Percentiles rank a stretch among this genome's conserved stretches.
phyloP scores from a whole-genome alignment of 1,284 basidiomycete species.

The Sparassis latifolia region DNA sequence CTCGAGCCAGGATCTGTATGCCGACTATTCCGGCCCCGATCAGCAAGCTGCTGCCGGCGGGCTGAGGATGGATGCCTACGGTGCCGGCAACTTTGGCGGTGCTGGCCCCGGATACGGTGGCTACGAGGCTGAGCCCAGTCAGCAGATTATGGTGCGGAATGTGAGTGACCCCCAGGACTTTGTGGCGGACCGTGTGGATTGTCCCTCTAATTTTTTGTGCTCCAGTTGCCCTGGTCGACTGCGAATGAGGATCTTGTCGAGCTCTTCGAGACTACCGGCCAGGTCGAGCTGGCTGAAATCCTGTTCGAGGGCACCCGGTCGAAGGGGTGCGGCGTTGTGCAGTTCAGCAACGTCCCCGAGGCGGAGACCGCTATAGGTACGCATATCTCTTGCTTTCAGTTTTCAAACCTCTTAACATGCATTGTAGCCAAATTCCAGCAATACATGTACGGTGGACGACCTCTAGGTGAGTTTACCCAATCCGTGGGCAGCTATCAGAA shows the following conservation, averaged over 20 bases:
- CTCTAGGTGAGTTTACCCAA: slow-evolving; percentile 53
- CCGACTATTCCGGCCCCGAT: slow-evolving; percentile 76
- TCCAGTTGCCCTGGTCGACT: slow-evolving; percentile 93
- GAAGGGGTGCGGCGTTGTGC: slow-evolving; percentile 92
- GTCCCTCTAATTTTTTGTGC: background rate
- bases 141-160: slow-evolving; percentile 97
- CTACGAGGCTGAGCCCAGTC: slow-evolving; percentile 72
- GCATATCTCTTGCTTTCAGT: slow-evolving; percentile 16
- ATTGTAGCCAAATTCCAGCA: slow-evolving; percentile 79
- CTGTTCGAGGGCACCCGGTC: slow-evolving; percentile 86
- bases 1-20: slow-evolving; percentile 73
- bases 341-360: slow-evolving; percentile 84
- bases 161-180: slow-evolving; percentile 44
- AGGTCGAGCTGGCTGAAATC: slow-evolving; percentile 91
- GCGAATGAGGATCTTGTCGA: slow-evolving; percentile 99
- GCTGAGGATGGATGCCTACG: slow-evolving; percentile 43
- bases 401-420: background rate
- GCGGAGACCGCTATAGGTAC: slow-evolving; percentile 89
- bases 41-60: slow-evolving; percentile 40
- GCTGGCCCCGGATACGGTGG: slow-evolving; percentile 8
- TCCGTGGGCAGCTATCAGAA: no score
- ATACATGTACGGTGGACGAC: slow-evolving; percentile 87
- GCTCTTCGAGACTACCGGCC: slow-evolving; percentile 95
- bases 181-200: background rate
- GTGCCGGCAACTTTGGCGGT: slow-evolving; percentile 30